These are phyloP conservation scores for Conringia planisiliqua DNA, from an alignment of 345 rosid genomes.

Conservation along the genomic window DNA sequence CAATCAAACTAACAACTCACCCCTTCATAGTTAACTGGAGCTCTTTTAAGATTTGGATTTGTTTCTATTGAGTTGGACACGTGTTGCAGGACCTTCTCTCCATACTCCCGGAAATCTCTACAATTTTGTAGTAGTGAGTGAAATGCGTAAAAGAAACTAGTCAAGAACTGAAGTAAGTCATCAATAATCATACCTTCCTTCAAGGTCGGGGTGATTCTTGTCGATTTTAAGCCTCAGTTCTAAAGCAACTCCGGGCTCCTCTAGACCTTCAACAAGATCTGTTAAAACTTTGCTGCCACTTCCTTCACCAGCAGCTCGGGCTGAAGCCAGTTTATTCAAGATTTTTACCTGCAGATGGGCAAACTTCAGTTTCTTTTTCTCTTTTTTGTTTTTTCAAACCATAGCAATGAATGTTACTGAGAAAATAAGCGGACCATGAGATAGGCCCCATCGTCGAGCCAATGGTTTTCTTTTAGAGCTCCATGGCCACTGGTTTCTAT, in stretches of 20 bases:
- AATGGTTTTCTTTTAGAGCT: constrained; percentile 91
- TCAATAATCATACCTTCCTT: constrained; percentile 69
- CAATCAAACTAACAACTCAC: constrained; percentile 41
- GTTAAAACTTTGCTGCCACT: constrained; percentile 86
- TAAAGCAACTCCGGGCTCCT: constrained; percentile 68
- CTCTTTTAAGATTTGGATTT: constrained; percentile 67
- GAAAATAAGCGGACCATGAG: constrained; percentile 66
- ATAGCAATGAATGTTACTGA: neutral
- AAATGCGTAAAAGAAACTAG: neutral
- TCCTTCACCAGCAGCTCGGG: constrained; percentile 64
- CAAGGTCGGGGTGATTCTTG: constrained; percentile 78
- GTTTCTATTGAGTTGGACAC: constrained; percentile 51
- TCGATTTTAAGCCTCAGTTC: constrained; percentile 87
- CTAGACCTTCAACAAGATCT: constrained; percentile 76
- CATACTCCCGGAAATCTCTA: constrained; percentile 89
- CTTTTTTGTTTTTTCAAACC: constrained; percentile 1
- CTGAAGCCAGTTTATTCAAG: constrained; percentile 90
- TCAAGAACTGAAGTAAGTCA: constrained; percentile 1
- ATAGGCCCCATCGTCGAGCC: constrained; percentile 99
- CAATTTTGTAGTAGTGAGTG: neutral
- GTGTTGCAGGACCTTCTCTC: constrained; percentile 79
- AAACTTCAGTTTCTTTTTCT: neutral
- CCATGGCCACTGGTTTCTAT: constrained; percentile 99
- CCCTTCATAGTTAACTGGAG: constrained; percentile 87
- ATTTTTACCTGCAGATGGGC: constrained; percentile 67